These are phyloP conservation scores for Cryphonectria nitschkei DNA, from an alignment of 2,329 filamentous ascomycete genomes.

Conservation along the genomic window DNA sequence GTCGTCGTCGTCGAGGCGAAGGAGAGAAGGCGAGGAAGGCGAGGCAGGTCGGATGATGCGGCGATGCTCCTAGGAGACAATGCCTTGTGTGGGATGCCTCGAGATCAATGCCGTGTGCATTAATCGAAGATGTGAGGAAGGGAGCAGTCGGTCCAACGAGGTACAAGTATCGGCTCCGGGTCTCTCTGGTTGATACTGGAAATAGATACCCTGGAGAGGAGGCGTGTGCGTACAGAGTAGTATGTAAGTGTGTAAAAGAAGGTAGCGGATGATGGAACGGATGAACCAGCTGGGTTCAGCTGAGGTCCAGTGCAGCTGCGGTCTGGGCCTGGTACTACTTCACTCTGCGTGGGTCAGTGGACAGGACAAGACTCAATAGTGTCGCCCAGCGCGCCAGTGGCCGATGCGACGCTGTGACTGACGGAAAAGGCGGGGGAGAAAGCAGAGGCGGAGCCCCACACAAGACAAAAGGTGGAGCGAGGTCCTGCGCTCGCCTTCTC, in stretches of 20 bases:
- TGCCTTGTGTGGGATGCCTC: constrained; percentile 13
- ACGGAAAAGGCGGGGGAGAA: constrained; percentile 8
- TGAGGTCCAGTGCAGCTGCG: background rate
- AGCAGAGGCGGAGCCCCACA: constrained; percentile 4
- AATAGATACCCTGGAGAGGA: background rate
- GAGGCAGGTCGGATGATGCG: constrained; percentile 3
- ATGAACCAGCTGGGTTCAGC: background rate
- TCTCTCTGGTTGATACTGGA: background rate
- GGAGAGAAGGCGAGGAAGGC: background rate
- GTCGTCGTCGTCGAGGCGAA: background rate
- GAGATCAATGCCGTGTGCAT: constrained; percentile 5
- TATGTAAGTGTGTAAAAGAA: background rate
- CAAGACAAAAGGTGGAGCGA: background rate
- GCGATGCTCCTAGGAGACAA: constrained; percentile 21
- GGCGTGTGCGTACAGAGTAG: background rate
- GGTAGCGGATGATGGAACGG: background rate
- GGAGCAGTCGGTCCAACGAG: background rate
- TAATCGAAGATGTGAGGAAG: background rate
- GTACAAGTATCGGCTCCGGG: background rate
- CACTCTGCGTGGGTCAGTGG: background rate
- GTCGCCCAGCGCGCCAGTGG: constrained; percentile 1
- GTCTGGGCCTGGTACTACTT: background rate
- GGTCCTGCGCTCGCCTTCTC: background rate
- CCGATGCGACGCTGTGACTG: constrained; percentile 5
- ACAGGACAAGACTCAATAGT: background rate